These are phyloP conservation scores for Colletotrichum chlorophyti DNA, from an alignment of 2,329 filamentous ascomycete species.

Conservation along the genomic window DNA sequence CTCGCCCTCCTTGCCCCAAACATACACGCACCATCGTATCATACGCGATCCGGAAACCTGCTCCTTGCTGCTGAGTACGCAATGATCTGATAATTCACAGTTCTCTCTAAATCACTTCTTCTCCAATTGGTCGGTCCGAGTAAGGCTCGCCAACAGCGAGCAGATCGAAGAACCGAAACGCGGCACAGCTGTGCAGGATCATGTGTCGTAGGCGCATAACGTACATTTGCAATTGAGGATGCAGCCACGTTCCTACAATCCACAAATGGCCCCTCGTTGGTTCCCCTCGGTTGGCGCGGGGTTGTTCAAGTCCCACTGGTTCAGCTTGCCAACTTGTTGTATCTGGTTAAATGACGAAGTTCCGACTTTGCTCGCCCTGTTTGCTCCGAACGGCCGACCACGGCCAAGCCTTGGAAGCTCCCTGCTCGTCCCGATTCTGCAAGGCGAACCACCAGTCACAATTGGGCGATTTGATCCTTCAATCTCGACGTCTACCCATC, in stretches of 20 bases:
- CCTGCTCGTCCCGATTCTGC: neutral
- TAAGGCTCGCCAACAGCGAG: constrained; percentile 4
- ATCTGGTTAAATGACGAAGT: too few relatives aligned
- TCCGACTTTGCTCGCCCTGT: neutral
- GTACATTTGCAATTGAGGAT: neutral
- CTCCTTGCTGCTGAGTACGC: constrained; percentile 1
- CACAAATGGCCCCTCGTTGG: neutral
- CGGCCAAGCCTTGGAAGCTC: neutral
- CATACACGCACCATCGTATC: neutral
- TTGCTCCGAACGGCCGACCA: neutral
- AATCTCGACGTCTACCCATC: too few relatives aligned
- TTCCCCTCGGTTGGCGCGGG: neutral
- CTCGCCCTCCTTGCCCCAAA: neutral
- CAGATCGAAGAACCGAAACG: constrained; percentile 20
- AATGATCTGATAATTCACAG: constrained; percentile 22
- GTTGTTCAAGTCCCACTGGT: constrained; percentile 10
- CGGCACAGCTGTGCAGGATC: constrained; percentile 16
- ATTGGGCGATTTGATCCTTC: too few relatives aligned
- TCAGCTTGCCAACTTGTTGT: constrained; percentile 6
- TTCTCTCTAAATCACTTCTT: neutral
- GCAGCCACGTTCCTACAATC: constrained; percentile 1
- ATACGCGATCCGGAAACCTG: neutral
- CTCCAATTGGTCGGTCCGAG: neutral
- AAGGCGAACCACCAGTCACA: neutral
- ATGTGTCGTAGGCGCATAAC: neutral